Percentiles rank a stretch among this genome's conserved stretches.
Evolutionary conservation across 2,329 filamentous ascomycete species (phyloP).

Genomic region (Colletotrichum sp.): DNA sequence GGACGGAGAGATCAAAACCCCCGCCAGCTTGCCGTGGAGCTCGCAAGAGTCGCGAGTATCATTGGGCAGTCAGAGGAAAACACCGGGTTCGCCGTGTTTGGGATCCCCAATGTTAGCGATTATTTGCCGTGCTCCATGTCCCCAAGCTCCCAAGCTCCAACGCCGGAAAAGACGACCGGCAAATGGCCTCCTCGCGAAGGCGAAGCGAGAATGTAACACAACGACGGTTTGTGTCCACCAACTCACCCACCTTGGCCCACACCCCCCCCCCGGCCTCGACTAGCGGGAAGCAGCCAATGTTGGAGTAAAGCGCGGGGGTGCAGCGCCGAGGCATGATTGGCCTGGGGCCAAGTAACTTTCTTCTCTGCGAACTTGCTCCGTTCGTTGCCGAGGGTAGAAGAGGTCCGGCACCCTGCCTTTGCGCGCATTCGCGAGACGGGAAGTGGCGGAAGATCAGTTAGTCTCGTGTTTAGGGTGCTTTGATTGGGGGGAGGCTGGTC

Average conservation of each 20-base stretch:
- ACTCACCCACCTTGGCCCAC: neutral
- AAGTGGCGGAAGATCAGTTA: neutral
- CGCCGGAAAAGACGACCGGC: neutral
- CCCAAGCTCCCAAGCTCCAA: neutral
- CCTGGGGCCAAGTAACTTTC: neutral
- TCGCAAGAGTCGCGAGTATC: neutral
- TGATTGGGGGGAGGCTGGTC: neutral
- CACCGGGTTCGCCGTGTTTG: neutral
- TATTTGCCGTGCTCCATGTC: neutral
- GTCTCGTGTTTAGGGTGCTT: neutral
- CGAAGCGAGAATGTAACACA: neutral
- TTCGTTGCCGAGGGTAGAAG: neutral
- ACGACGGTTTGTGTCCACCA: neutral
- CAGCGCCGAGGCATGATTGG: neutral
- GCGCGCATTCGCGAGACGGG: neutral
- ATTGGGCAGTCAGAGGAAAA: neutral
- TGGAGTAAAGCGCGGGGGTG: constrained; percentile 3
- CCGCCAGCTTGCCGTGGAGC: neutral
- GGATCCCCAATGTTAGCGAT: neutral
- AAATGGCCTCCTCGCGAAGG: neutral
- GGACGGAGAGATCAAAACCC: neutral
- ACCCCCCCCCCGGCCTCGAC: neutral
- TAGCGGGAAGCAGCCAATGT: neutral
- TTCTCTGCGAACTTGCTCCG: neutral
- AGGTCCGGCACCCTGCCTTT: constrained; percentile 3